Base-by-base conservation (phyloP, 305 asterid species). In the Lippia alba region DNA sequence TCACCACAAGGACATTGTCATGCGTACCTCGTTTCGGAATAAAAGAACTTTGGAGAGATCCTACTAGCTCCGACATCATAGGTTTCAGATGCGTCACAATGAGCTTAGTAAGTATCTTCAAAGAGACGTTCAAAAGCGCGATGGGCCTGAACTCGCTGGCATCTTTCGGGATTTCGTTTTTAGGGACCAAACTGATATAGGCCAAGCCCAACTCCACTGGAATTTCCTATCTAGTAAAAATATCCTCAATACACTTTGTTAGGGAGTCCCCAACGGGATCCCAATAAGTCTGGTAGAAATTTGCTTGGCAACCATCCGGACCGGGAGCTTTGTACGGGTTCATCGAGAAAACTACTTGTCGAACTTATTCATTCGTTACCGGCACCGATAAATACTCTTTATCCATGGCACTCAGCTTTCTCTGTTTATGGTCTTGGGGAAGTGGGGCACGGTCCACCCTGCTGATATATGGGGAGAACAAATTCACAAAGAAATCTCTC, bases 231-330 rank as follows among this genome's bases (percentile, higher is more conserved):
- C 20, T 15, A 0, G 0, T 1, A 12, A 45, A 14, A n/a, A n/a
- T n/a, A 2, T 5, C 32, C 12, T 39, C 1, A 0, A 39, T 19
- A 36, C n/a, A 39, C 2, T 39, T 11, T 6, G 16, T 1, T 0
- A 61, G 12, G 1, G 57, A 16, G 3, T 6, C n/a, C 0, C 63
- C 59, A 3, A 45, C 67, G 3, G 33, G 14, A n/a, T 20, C 9
- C 74, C 60, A 70, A 6, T 6, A 45, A 1, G 14, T 12, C n/a
- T 70, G 74, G 15, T 56, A 70, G n/a, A 70, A 60, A 5, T 34
- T 5, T 0, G 58, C 59, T 18, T 58, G 60, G 8, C 34, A 8
- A 0, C 74, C 74, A 49, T 69, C 60, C 0, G 66, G 66, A 0
- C 74, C 74, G 0, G 60, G 67, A 8, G 66, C 56, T 16, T 46